Evolutionary conservation across 768 basidiomycete species (phyloP).

Genomic region (Phaeolepiota aurea): DNA sequence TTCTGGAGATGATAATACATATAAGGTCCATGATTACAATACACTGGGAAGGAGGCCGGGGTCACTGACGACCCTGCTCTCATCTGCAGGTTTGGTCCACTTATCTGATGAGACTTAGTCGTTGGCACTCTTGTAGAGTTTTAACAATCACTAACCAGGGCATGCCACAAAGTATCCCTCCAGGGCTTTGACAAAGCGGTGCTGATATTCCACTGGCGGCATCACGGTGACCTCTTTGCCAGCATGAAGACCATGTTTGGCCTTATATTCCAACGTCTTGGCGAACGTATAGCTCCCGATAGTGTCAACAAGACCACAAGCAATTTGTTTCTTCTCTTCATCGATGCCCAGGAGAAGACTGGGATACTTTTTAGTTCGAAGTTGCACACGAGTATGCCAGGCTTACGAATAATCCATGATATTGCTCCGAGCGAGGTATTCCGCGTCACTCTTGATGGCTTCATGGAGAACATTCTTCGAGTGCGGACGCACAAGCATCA

Average conservation of each 20-base stretch:
- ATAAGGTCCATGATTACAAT: too few relatives aligned
- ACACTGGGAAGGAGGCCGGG: conserved; percentile 32
- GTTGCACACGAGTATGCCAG: background rate
- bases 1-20: too few relatives aligned
- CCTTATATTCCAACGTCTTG: conserved; percentile 81
- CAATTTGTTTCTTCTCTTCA: conserved; percentile 54
- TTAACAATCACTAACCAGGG: conserved; percentile 40
- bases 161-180: conserved; percentile 72
- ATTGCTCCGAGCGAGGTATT: conserved; percentile 65
- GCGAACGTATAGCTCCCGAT: conserved; percentile 84
- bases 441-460: conserved; percentile 62
- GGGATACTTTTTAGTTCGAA: background rate
- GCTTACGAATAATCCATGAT: conserved; percentile 85
- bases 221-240: conserved; percentile 75
- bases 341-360: conserved; percentile 73
- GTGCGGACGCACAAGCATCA: conserved; percentile 62
- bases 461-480: conserved; percentile 66
- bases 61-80: conserved; percentile 28
- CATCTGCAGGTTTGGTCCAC: conserved; percentile 39
- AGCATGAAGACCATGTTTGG: conserved; percentile 66
- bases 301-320: conserved; percentile 77
- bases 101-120: conserved; percentile 22
- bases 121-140: background rate
- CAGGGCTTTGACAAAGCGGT: conserved; percentile 65
- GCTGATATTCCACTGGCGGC: conserved; percentile 73